A percentile compares a stretch with the other conserved stretches of the same genome.
phyloP scores from a whole-genome alignment of 345 rosid genomes.

The Combretum micranthum region DNA sequence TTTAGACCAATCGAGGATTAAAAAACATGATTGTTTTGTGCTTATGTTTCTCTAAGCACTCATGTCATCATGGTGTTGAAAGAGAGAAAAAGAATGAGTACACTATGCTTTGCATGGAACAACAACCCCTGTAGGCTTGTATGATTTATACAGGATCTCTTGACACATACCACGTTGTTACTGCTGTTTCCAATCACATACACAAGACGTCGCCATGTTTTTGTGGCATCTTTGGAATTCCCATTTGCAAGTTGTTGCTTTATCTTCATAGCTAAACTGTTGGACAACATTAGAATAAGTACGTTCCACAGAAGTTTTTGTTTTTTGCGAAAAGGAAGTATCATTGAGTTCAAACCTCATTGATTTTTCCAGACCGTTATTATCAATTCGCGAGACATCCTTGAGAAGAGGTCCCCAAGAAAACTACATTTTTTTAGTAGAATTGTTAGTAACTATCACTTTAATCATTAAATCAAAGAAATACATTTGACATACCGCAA shows the following conservation, averaged over 20 bases:
- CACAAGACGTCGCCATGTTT: slow-evolving; percentile 22
- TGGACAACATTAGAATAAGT: not conserved
- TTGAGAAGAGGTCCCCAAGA: slow-evolving; percentile 43
- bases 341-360: slow-evolving; percentile 16
- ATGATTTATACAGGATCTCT: not conserved
- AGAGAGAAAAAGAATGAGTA: not conserved
- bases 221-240: slow-evolving; percentile 19
- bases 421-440: slow-evolving; percentile 13
- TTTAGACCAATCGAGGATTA: not conserved
- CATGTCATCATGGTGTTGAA: too few relatives aligned
- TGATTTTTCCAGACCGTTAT: slow-evolving; percentile 19
- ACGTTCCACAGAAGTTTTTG: not conserved
- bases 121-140: not conserved
- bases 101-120: not conserved
- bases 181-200: slow-evolving; percentile 11
- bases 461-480: not conserved
- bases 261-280: slow-evolving; percentile 24
- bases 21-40: not conserved
- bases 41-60: not conserved
- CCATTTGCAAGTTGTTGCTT: slow-evolving; percentile 28
- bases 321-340: not conserved
- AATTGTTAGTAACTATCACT: not conserved
- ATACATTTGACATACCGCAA: slow-evolving; percentile 18
- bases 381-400: slow-evolving; percentile 29
- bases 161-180: slow-evolving; percentile 23